Conservation (phyloP, 1,139 yeast species). For the Blastobotrys petasosporus region DNA sequence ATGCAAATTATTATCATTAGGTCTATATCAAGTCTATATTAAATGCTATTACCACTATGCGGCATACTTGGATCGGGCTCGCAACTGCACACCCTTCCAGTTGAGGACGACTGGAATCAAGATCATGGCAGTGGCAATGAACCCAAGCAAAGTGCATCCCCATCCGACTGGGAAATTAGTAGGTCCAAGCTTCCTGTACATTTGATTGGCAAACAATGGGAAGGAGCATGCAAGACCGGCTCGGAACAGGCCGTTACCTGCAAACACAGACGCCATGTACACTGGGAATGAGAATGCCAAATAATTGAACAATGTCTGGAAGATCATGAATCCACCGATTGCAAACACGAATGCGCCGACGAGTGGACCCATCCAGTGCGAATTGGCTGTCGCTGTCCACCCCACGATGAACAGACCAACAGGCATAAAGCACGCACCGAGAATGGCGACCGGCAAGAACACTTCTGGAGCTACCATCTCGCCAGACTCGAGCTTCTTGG, state of each 20-base stretch:
- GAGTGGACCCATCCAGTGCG: constrained; percentile 74
- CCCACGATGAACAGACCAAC: constrained; percentile 45
- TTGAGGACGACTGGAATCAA: constrained; percentile 32
- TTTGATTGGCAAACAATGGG: constrained; percentile 51
- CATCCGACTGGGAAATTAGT: constrained; percentile 38
- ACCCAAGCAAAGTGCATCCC: constrained; percentile 47
- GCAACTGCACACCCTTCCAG: constrained; percentile 47
- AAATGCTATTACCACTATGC: constrained; percentile 13
- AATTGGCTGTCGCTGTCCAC: constrained; percentile 45
- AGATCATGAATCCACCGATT: constrained; percentile 62
- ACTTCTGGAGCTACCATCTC: constrained; percentile 37
- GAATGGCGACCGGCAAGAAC: constrained; percentile 33
- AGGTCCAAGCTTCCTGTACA: constrained; percentile 41
- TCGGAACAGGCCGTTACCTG: constrained; percentile 48
- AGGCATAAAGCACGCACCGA: constrained; percentile 51
- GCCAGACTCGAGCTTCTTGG: constrained; percentile 7
- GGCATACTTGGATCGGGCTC: constrained; percentile 34
- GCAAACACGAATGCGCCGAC: constrained; percentile 74
- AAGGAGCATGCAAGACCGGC: constrained; percentile 52
- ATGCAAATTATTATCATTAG: background rate
- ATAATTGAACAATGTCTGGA: constrained; percentile 67
- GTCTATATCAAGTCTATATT: background rate
- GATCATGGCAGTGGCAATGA: constrained; percentile 40
- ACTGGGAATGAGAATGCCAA: constrained; percentile 73
- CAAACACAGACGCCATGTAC: constrained; percentile 52